Conservation (phyloP, 345 rosid species). For the Salix caprea region DNA sequence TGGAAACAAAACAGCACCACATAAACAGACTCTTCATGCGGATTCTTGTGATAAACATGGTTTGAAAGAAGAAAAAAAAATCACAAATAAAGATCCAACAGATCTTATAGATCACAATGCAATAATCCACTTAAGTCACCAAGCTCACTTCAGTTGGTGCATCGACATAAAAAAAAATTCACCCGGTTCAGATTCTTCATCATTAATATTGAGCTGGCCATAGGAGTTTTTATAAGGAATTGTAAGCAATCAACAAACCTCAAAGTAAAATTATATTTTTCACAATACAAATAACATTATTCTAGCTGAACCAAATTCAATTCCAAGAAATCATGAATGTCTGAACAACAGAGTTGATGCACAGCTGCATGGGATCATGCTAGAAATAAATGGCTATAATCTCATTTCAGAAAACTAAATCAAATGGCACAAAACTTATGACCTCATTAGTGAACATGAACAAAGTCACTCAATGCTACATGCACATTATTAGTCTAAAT, state of each 20-base stretch:
- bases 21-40: neutral
- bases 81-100: neutral
- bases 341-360: too few relatives aligned
- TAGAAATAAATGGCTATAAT: too few relatives aligned
- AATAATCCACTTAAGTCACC: neutral
- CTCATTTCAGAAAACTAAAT: too few relatives aligned
- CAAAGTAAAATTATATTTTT: neutral
- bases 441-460: neutral
- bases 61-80: neutral
- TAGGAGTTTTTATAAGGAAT: neutral
- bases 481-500: neutral
- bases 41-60: neutral
- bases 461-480: neutral
- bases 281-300: neutral
- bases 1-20: slow-evolving; percentile 4
- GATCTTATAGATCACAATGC: neutral
- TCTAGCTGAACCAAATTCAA: neutral
- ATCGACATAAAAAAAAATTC: neutral
- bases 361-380: too few relatives aligned
- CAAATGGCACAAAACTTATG: too few relatives aligned
- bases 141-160: neutral
- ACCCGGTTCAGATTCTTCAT: neutral
- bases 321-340: neutral
- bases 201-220: neutral
- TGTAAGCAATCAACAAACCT: neutral